Conservation (phyloP, 2,329 filamentous ascomycete species). For the Anisogramma anomala region DNA sequence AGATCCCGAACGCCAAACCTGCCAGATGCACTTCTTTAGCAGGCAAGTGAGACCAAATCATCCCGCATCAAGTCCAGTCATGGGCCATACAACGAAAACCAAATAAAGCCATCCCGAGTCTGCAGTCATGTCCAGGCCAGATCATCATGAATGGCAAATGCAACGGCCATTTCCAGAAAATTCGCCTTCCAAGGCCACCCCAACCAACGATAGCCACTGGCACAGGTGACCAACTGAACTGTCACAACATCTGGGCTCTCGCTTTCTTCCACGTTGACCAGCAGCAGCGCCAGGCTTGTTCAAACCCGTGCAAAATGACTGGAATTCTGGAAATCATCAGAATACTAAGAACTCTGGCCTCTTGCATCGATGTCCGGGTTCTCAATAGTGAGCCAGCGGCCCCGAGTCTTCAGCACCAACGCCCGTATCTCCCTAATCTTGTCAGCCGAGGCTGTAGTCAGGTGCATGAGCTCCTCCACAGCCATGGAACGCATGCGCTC, state of each 20-base stretch:
- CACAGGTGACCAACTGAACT: too few relatives aligned
- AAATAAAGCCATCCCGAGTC: neutral
- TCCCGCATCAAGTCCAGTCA: neutral
- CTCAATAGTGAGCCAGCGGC: conserved; percentile 33
- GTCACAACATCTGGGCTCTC: too few relatives aligned
- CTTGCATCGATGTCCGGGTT: conserved; percentile 11
- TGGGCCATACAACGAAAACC: neutral
- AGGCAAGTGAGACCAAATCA: neutral
- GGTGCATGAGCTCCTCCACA: conserved; percentile 32
- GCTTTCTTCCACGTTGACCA: too few relatives aligned
- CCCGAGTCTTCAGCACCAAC: conserved; percentile 36
- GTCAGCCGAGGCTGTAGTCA: conserved; percentile 42
- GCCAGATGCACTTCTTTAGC: neutral
- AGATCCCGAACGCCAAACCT: neutral
- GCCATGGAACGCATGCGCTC: conserved; percentile 15
- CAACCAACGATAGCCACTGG: too few relatives aligned
- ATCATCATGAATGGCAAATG: neutral
- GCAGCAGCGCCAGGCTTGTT: too few relatives aligned
- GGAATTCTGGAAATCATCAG: too few relatives aligned
- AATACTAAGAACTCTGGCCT: too few relatives aligned
- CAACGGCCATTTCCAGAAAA: too few relatives aligned
- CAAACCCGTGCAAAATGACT: too few relatives aligned
- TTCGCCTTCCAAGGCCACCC: too few relatives aligned
- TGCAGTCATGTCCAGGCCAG: neutral
- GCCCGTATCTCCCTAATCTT: conserved; percentile 40